Evolutionary conservation across 371 early-diverging fungal genomes (phyloP).

Genomic region (Mortierella sp.): DNA sequence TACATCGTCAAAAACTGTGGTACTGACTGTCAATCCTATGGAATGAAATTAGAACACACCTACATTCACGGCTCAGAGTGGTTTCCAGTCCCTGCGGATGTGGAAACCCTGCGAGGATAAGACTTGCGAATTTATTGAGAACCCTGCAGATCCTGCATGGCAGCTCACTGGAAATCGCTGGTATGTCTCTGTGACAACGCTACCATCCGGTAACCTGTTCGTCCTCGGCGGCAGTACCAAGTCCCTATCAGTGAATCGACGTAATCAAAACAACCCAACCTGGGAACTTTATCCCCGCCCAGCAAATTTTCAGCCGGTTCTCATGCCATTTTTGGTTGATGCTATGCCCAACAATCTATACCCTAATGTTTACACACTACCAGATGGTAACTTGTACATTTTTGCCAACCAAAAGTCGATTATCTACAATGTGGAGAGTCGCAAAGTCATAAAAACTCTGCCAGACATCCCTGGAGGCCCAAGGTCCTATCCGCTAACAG

Average conservation of each 20-base stretch:
- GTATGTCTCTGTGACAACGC: conserved; percentile 68
- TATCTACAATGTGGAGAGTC: conserved; percentile 61
- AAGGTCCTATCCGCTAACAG: conserved; percentile 72
- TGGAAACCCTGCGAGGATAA: conserved; percentile 63
- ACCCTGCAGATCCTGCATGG: conserved; percentile 40
- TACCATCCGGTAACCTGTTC: conserved; percentile 67
- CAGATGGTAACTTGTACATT: conserved; percentile 65
- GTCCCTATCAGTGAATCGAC: conserved; percentile 61
- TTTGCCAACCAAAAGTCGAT: conserved; percentile 67
- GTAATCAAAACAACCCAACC: conserved; percentile 60
- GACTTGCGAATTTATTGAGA: conserved; percentile 57
- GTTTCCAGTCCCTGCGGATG: conserved; percentile 60
- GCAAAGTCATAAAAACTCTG: conserved; percentile 56
- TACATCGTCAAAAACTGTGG: no score
- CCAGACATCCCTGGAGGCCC: conserved; percentile 63
- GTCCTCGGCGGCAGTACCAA: conserved; percentile 64
- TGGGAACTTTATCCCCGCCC: conserved; percentile 49
- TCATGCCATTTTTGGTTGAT: conserved; percentile 48
- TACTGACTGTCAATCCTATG: no score
- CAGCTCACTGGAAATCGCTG: conserved; percentile 59
- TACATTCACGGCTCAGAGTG: conserved; percentile 16
- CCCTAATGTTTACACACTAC: conserved; percentile 64
- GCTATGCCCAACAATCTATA: conserved; percentile 54
- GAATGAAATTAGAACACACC: conserved; percentile 10
- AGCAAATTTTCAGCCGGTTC: conserved; percentile 27